These are phyloP conservation scores for Lecanicillium sp. DNA, from an alignment of 2,329 filamentous ascomycete genomes.

Conservation along the genomic window DNA sequence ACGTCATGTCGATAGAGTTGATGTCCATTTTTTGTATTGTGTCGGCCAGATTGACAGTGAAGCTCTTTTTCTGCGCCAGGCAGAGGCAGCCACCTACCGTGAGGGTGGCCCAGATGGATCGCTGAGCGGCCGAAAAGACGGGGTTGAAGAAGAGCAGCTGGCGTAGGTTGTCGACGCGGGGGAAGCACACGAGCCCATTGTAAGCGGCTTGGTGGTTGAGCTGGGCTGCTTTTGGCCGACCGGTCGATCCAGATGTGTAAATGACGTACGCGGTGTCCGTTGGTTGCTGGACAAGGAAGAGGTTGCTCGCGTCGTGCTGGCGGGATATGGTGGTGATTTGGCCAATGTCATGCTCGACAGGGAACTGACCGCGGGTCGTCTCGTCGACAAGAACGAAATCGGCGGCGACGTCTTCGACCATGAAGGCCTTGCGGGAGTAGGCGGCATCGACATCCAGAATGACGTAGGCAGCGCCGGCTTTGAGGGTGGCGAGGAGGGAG, in stretches of 20 bases:
- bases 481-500: conserved; percentile 13
- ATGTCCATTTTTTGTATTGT: conserved; percentile 16
- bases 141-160: conserved; percentile 22
- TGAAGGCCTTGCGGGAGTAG: not conserved
- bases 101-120: conserved; percentile 18
- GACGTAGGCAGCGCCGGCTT: conserved; percentile 16
- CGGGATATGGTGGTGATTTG: not conserved
- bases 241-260: conserved; percentile 54
- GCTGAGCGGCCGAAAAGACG: conserved; percentile 19
- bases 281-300: not conserved
- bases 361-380: no score
- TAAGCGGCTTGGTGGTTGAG: conserved; percentile 16
- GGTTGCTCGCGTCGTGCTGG: not conserved
- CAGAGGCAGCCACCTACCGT: conserved; percentile 14
- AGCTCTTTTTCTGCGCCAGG: conserved; percentile 15
- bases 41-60: conserved; percentile 8
- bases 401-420: not conserved
- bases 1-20: conserved; percentile 19
- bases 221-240: conserved; percentile 48
- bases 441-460: conserved; percentile 13
- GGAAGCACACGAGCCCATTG: conserved; percentile 2
- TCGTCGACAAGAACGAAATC: not conserved
- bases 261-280: conserved; percentile 31
- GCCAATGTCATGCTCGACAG: not conserved
- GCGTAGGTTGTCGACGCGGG: not conserved